Conservation (phyloP, 768 basidiomycete genomes). For the Inosperma sp. region DNA sequence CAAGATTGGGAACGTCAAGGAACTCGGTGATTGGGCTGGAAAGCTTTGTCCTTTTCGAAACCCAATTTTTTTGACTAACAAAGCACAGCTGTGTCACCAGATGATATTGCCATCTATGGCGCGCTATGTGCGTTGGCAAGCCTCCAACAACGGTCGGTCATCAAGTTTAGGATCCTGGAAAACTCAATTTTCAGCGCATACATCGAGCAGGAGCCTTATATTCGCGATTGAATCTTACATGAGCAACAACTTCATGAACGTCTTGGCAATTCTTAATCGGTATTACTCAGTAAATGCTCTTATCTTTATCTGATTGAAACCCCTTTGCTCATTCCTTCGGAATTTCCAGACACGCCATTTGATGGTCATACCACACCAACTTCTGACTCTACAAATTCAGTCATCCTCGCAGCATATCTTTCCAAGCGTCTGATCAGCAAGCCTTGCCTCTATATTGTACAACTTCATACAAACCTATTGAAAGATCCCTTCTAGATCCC, state of each 20-base stretch:
- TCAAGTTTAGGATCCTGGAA: conserved; percentile 64
- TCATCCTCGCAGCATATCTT: too few relatives aligned
- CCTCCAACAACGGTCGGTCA: conserved; percentile 59
- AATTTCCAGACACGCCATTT: conserved; percentile 68
- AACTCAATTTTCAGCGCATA: conserved; percentile 69
- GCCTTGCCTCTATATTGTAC: too few relatives aligned
- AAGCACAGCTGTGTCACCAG: conserved; percentile 61
- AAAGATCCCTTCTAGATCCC: too few relatives aligned
- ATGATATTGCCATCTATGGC: conserved; percentile 85
- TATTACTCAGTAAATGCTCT: conserved; percentile 61
- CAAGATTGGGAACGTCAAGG: conserved; percentile 57
- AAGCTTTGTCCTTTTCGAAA: conserved; percentile 41
- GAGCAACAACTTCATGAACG: conserved; percentile 79
- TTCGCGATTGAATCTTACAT: conserved; percentile 85
- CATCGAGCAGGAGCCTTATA: conserved; percentile 82
- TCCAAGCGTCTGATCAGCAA: too few relatives aligned
- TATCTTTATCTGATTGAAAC: background rate
- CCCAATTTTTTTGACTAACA: background rate
- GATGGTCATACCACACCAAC: too few relatives aligned
- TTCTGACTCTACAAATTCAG: too few relatives aligned
- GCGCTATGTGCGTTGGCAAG: conserved; percentile 81
- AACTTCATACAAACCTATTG: too few relatives aligned
- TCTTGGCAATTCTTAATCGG: conserved; percentile 66
- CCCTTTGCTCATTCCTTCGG: background rate
- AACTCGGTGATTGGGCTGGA: conserved; percentile 75